These are phyloP conservation scores for Dichotomocladium elegans DNA, from an alignment of 371 early-diverging fungal species.

Conservation along the genomic window DNA sequence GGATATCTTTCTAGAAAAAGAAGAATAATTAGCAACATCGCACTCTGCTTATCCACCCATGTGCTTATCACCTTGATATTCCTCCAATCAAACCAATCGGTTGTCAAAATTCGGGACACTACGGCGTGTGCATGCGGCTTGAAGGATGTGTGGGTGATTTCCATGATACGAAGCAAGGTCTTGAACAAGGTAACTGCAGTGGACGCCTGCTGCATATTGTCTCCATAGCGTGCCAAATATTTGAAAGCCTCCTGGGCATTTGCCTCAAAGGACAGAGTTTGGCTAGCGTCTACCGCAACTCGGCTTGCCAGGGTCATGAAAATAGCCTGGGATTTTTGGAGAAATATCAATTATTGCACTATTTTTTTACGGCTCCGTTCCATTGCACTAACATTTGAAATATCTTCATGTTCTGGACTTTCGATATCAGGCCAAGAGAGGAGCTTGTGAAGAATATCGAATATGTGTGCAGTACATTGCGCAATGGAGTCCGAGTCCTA, in stretches of 20 bases:
- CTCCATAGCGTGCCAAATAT: slow-evolving; percentile 27
- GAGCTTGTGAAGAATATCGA: slow-evolving; percentile 43
- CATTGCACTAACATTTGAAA: slow-evolving; percentile 19
- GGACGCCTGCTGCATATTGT: slow-evolving; percentile 27
- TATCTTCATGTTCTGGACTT: slow-evolving; percentile 38
- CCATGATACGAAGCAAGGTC: slow-evolving; percentile 22
- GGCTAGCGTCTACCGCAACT: slow-evolving; percentile 7
- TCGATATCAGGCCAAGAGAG: slow-evolving; percentile 56
- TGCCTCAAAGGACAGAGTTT: slow-evolving; percentile 6
- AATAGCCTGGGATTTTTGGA: slow-evolving; percentile 11
- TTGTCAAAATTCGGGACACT: slow-evolving; percentile 19
- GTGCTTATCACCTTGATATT: slow-evolving; percentile 28
- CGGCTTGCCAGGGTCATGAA: slow-evolving; percentile 16
- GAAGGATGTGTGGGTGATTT: slow-evolving; percentile 10
- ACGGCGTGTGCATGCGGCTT: slow-evolving; percentile 15
- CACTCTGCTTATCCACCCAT: not conserved
- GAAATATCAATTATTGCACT: too few species aligned
- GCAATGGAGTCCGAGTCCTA: slow-evolving; percentile 27
- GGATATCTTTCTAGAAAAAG: slow-evolving; percentile 27
- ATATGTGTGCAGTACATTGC: slow-evolving; percentile 32
- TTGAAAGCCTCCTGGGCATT: slow-evolving; percentile 26
- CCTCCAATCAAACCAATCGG: slow-evolving; percentile 40
- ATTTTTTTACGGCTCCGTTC: too few species aligned
- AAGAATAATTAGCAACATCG: not conserved
- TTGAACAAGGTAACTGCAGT: slow-evolving; percentile 31